A percentile compares a stretch with the other conserved stretches of the same genome.
Conservation (phyloP, 1,139 yeast genomes). For the Diutina ranongensis region DNA sequence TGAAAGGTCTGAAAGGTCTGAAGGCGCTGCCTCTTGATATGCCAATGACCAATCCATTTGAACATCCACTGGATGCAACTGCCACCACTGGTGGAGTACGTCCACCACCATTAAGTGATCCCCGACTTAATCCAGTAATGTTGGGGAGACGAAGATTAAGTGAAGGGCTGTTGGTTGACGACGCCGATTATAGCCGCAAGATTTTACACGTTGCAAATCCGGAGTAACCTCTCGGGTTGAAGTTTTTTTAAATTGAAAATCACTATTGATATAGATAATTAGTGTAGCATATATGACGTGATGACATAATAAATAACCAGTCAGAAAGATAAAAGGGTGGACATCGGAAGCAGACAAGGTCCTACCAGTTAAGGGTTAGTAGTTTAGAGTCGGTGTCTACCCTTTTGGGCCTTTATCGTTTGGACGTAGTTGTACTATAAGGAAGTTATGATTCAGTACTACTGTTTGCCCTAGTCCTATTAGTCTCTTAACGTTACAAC, state of each 20-base stretch:
- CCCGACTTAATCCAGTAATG: conserved; percentile 56
- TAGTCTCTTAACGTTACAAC: no score
- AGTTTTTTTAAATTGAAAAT: background rate
- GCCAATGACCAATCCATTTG: conserved; percentile 43
- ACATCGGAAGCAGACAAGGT: no score
- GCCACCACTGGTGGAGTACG: conserved; percentile 7
- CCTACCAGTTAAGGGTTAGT: no score
- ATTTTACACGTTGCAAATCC: conserved; percentile 69
- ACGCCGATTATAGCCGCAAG: conserved; percentile 64
- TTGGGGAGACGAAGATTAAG: conserved; percentile 63
- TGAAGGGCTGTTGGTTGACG: conserved; percentile 71
- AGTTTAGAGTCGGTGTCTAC: no score
- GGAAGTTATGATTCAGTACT: no score
- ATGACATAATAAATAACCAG: background rate
- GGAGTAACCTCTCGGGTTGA: conserved; percentile 2
- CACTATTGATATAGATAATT: background rate
- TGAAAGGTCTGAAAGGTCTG: conserved; percentile 16
- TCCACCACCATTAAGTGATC: conserved; percentile 22
- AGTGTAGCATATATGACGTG: conserved; percentile 1
- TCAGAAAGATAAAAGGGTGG: background rate
- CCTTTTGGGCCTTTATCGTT: no score
- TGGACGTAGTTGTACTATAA: no score
- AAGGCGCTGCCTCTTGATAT: conserved; percentile 21
- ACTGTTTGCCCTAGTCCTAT: no score
- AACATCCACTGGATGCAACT: conserved; percentile 39